Conservation (phyloP, 495 filamentous ascomycete genomes). For the Clohesyomyces aquaticus region DNA sequence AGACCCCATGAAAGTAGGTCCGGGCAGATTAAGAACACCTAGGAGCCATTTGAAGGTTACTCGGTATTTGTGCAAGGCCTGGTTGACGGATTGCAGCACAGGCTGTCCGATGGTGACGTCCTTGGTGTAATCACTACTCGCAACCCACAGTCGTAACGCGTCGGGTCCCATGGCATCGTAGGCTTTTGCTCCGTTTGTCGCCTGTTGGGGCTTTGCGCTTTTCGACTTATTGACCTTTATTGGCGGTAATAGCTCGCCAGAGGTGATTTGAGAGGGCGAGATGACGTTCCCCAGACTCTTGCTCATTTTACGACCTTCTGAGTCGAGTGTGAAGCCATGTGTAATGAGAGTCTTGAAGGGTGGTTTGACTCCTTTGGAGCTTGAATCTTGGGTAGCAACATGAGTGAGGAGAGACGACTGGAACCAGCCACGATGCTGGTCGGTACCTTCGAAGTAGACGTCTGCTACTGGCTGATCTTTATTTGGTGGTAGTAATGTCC, state of each 20-base stretch:
- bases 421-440: slow-evolving; percentile 98
- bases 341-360: slow-evolving; percentile 89
- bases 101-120: slow-evolving; percentile 79
- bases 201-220: slow-evolving; percentile 52
- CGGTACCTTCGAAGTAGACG: slow-evolving; percentile 89
- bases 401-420: slow-evolving; percentile 96
- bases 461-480: slow-evolving; percentile 66
- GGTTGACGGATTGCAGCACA: slow-evolving; percentile 73
- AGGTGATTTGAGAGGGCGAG: slow-evolving; percentile 78
- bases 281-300: slow-evolving; percentile 95
- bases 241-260: slow-evolving; percentile 70
- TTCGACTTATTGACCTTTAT: slow-evolving; percentile 60
- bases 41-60: slow-evolving; percentile 86
- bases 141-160: slow-evolving; percentile 89
- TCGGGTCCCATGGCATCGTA: slow-evolving; percentile 74
- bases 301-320: slow-evolving; percentile 93
- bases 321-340: slow-evolving; percentile 91
- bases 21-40: slow-evolving; percentile 72
- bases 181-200: slow-evolving; percentile 19
- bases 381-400: slow-evolving; percentile 62
- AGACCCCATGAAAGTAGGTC: slow-evolving; percentile 46
- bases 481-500: slow-evolving; percentile 62
- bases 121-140: slow-evolving; percentile 84
- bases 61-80: slow-evolving; percentile 78
- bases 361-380: slow-evolving; percentile 42